Conservation (phyloP, 1,284 basidiomycete species). For the Marasmius tenuissimus region DNA sequence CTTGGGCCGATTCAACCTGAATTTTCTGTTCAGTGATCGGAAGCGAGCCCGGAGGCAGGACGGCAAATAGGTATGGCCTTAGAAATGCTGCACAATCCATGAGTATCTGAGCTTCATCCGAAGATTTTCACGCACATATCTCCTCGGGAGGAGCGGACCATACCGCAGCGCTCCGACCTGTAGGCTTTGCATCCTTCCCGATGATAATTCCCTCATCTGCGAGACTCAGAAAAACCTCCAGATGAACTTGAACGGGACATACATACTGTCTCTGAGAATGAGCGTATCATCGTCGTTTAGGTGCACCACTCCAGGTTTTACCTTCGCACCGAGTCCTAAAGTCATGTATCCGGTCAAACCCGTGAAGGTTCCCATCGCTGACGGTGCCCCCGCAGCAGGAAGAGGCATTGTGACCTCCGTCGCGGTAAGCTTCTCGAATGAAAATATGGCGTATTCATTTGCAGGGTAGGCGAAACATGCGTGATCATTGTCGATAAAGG, state of each 20-base stretch:
- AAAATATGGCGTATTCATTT: constrained; percentile 77
- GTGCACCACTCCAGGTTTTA: constrained; percentile 64
- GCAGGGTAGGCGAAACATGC: constrained; percentile 78
- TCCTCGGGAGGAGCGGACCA: constrained; percentile 87
- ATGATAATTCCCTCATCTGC: constrained; percentile 77
- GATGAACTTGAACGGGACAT: not conserved
- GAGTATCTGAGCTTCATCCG: not conserved
- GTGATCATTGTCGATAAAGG: constrained; percentile 63
- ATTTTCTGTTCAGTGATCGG: constrained; percentile 30
- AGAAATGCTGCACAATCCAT: constrained; percentile 55
- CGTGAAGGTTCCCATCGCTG: constrained; percentile 70
- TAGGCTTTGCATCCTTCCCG: constrained; percentile 66
- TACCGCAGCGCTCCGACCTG: constrained; percentile 59
- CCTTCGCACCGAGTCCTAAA: constrained; percentile 72
- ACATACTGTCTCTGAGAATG: constrained; percentile 81
- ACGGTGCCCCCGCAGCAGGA: constrained; percentile 43
- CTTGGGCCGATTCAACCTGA: constrained; percentile 23
- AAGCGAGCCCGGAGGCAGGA: constrained; percentile 69
- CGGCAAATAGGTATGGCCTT: constrained; percentile 84
- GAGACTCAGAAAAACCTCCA: not conserved
- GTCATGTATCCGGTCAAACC: constrained; percentile 91
- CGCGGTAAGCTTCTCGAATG: constrained; percentile 56
- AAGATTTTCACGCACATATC: constrained; percentile 46
- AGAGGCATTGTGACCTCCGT: constrained; percentile 59
- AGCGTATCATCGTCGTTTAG: constrained; percentile 71